Conservation (phyloP, 2,329 filamentous ascomycete genomes). For the Paecilomyces sp. region DNA sequence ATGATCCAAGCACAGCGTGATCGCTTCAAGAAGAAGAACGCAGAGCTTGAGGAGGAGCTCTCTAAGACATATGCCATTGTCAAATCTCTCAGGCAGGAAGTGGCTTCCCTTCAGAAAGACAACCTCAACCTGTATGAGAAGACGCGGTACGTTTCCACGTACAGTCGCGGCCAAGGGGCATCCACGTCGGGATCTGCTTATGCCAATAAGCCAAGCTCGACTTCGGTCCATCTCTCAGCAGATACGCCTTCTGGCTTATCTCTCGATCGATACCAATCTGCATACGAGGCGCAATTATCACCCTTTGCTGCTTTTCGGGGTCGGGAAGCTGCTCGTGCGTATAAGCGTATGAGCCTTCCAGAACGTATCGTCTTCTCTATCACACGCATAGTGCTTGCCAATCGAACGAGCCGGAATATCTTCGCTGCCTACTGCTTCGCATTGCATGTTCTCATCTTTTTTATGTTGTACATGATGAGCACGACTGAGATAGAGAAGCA, state of each 20-base stretch:
- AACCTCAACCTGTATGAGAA: constrained; percentile 96
- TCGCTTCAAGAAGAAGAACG: constrained; percentile 94
- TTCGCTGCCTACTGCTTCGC: constrained; percentile 89
- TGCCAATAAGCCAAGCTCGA: constrained; percentile 65
- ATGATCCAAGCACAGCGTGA: constrained; percentile 98
- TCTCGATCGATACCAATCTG: constrained; percentile 78
- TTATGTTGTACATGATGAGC: constrained; percentile 79
- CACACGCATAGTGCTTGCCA: constrained; percentile 84
- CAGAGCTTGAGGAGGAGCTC: constrained; percentile 82
- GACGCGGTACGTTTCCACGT: constrained; percentile 90
- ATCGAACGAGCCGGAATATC: constrained; percentile 81
- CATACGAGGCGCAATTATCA: constrained; percentile 91
- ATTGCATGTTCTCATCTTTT: constrained; percentile 80
- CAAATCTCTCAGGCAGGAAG: constrained; percentile 80
- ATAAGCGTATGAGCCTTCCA: constrained; percentile 86
- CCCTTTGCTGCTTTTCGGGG: constrained; percentile 94
- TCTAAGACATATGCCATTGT: constrained; percentile 76
- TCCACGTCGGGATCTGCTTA: constrained; percentile 55
- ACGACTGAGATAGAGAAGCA: constrained; percentile 59
- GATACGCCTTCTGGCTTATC: constrained; percentile 58
- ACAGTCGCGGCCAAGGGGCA: constrained; percentile 64
- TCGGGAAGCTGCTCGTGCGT: constrained; percentile 83
- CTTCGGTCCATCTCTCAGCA: constrained; percentile 56
- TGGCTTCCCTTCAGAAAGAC: constrained; percentile 88
- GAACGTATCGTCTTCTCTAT: constrained; percentile 87